These are phyloP conservation scores for Penicillium thymicola DNA, from an alignment of 2,329 filamentous ascomycete species.

Conservation along the genomic window DNA sequence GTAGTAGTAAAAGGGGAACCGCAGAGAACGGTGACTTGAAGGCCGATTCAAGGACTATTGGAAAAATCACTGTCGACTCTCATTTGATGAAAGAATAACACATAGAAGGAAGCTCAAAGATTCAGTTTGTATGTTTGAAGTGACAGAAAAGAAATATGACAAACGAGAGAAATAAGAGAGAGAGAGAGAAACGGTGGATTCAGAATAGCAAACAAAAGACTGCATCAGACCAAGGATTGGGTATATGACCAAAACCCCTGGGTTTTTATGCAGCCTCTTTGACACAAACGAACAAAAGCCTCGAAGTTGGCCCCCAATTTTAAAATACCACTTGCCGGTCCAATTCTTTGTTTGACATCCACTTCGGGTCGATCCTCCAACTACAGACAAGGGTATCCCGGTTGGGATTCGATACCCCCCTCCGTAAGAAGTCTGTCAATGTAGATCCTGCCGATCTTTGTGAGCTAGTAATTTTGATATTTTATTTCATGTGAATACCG, in stretches of 20 bases:
- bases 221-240: background rate
- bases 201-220: background rate
- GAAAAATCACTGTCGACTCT: background rate
- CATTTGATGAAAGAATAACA: background rate
- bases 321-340: background rate
- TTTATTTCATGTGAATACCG: no score
- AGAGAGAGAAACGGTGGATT: background rate
- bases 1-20: background rate
- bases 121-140: background rate
- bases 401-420: conserved; percentile 22
- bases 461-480: no score
- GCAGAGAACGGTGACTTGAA: background rate
- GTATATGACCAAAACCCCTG: background rate
- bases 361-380: background rate
- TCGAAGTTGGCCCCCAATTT: background rate
- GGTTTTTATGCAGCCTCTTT: background rate
- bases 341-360: background rate
- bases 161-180: background rate
- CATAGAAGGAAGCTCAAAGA: background rate
- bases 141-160: background rate
- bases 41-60: background rate
- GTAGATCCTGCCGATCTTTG: no score
- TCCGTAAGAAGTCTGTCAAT: no score
- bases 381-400: background rate
- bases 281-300: background rate